phyloP scores from a whole-genome alignment of 495 filamentous ascomycete genomes.

The Aspergillus incahuasiensis region DNA sequence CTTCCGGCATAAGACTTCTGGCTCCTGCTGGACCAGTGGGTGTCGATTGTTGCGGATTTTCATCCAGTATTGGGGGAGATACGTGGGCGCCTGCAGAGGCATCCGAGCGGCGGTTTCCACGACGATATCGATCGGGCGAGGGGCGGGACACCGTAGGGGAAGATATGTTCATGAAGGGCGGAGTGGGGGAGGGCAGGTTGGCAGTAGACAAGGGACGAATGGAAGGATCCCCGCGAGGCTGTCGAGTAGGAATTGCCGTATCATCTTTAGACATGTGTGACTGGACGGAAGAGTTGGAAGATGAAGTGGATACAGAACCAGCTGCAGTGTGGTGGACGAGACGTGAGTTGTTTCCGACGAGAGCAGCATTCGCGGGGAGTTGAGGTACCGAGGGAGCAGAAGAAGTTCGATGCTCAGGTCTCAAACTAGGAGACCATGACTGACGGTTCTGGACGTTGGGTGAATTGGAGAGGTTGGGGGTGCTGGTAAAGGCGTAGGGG shows the following conservation, averaged over 20 bases:
- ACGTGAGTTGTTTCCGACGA: constrained; percentile 36
- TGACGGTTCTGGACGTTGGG: constrained; percentile 52
- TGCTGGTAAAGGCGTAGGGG: constrained; percentile 80
- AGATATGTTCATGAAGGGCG: constrained; percentile 38
- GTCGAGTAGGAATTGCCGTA: constrained; percentile 40
- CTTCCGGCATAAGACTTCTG: constrained; percentile 7
- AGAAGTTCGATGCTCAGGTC: constrained; percentile 62
- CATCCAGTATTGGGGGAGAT: constrained; percentile 21
- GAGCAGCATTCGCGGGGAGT: constrained; percentile 38
- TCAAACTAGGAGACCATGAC: constrained; percentile 55
- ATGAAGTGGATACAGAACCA: constrained; percentile 57
- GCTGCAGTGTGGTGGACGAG: constrained; percentile 55
- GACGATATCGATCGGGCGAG: constrained; percentile 64
- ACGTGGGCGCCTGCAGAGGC: constrained; percentile 28
- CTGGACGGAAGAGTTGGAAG: constrained; percentile 41
- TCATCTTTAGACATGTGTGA: constrained; percentile 47
- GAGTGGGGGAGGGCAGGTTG: constrained; percentile 41
- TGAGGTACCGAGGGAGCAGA: constrained; percentile 58
- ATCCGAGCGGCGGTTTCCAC: constrained; percentile 49
- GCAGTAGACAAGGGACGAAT: constrained; percentile 50
- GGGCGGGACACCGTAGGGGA: constrained; percentile 52
- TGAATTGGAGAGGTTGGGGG: constrained; percentile 59
- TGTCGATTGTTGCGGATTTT: constrained; percentile 17
- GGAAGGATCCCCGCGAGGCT: constrained; percentile 32
- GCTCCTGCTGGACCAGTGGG: constrained; percentile 1